These are phyloP conservation scores for Pseudogymnoascus sp. DNA, from an alignment of 2,329 filamentous ascomycete species.

Conservation along the genomic window DNA sequence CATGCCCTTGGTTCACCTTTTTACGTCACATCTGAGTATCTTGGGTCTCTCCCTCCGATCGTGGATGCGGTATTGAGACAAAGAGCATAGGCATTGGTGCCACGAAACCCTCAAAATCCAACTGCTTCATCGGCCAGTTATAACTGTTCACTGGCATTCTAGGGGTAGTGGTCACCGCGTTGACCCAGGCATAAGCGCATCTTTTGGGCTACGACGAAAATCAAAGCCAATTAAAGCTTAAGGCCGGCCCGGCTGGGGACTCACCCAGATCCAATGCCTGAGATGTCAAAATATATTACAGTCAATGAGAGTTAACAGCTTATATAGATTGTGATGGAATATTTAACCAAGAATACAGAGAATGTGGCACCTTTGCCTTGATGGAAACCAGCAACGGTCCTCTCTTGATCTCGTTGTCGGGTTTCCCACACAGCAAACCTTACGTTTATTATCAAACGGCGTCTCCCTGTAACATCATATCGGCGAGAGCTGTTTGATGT, in stretches of 20 bases:
- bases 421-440: background rate
- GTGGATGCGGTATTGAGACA: background rate
- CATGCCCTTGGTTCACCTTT: background rate
- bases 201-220: background rate
- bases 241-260: background rate
- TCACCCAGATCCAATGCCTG: background rate
- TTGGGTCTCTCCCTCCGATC: background rate
- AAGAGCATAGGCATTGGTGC: background rate
- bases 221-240: background rate
- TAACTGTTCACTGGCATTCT: background rate
- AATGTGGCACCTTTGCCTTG: background rate
- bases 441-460: background rate
- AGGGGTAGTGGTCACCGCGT: background rate
- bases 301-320: background rate
- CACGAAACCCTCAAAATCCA: background rate
- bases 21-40: background rate
- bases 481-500: background rate
- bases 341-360: background rate
- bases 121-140: background rate
- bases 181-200: background rate
- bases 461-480: conserved; percentile 1
- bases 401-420: background rate
- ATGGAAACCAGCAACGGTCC: background rate
- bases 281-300: background rate
- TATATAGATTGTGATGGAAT: background rate